Evolutionary conservation across 208 protist species (phyloP), one percentile per base, ranked within the genome.

Genomic region (Phytomonas sp.): DNA sequence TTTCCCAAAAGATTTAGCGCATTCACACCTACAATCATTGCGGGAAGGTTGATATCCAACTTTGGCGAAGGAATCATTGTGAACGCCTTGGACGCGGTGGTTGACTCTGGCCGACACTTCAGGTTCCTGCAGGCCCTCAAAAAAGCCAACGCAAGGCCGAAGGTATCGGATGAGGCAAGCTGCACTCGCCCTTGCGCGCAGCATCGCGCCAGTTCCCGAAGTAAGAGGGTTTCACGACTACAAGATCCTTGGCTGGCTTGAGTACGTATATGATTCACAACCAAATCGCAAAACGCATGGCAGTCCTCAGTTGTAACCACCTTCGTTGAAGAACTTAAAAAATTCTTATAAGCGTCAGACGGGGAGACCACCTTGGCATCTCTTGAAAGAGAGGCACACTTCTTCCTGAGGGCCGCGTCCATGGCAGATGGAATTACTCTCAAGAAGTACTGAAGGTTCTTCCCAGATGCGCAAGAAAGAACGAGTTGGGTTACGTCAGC

Each of bases 361-460:
- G 42, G 42, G 42, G 42, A 52, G 42, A 52, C 12, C 42, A n/a
- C 42, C 3, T 52, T 52, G 34, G 34, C 3, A 37, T 52, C 42
- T 11, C 6, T 52, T 14, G 4, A 52, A 23, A 14, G 42, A 52
- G 19, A 16, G 40, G 14, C 7, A 19, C 3, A 2, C 14, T 2
- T 19, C 40, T 16, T 23, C 40, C 19, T 49, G 14, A 23, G 6
- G 12, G 40, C 14, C 40, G 40, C 19, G 40, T 12, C 12, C 12
- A 19, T 36, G 14, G 72, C 65, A 34, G 71, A 37, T 1, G 87
- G 84, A 29, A 92, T 69, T 5, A 89, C 87, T 36, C 78, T 74
- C 67, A 74, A 78, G 70, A 89, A 92, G 73, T 89, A 89, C 7
- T 70, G 71, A 63, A 72, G 81, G 23, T 72, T 72, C 63, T 81